Evolutionary conservation across 148 eudicot species (phyloP).

Genomic region (Camellia granthamiana): DNA sequence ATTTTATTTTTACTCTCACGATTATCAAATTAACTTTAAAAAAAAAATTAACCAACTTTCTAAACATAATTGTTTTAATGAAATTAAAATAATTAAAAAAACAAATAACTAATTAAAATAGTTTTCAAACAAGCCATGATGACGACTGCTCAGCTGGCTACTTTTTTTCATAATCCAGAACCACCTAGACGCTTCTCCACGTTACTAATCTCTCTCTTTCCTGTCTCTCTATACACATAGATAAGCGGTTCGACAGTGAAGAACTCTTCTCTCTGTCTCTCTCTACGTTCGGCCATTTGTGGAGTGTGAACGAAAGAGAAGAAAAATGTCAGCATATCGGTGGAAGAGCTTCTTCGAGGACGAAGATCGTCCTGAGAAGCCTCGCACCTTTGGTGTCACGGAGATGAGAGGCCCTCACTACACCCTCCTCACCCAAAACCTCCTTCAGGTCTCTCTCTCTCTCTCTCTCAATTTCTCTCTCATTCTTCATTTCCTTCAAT

Average conservation of each 20-base stretch:
- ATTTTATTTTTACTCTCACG: too few relatives aligned
- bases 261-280: not conserved
- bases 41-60: too few relatives aligned
- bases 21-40: too few relatives aligned
- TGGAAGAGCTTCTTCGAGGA: constrained; percentile 89
- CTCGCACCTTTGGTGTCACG: constrained; percentile 76
- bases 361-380: constrained; percentile 95
- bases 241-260: not conserved
- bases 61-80: too few relatives aligned
- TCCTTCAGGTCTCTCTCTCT: constrained; percentile 49
- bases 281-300: not conserved
- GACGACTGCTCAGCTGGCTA: too few relatives aligned
- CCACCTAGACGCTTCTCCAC: constrained; percentile 17
- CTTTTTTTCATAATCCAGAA: constrained; percentile 17
- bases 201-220: not conserved
- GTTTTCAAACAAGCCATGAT: too few relatives aligned
- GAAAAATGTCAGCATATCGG: constrained; percentile 50
- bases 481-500: not conserved
- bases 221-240: not conserved
- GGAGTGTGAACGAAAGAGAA: not conserved
- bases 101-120: too few relatives aligned
- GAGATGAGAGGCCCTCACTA: constrained; percentile 78
- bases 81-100: too few relatives aligned
- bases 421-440: constrained; percentile 61
- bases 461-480: not conserved